Base-by-base conservation (phyloP, 306 rosid species). In the Myrica gale region DNA sequence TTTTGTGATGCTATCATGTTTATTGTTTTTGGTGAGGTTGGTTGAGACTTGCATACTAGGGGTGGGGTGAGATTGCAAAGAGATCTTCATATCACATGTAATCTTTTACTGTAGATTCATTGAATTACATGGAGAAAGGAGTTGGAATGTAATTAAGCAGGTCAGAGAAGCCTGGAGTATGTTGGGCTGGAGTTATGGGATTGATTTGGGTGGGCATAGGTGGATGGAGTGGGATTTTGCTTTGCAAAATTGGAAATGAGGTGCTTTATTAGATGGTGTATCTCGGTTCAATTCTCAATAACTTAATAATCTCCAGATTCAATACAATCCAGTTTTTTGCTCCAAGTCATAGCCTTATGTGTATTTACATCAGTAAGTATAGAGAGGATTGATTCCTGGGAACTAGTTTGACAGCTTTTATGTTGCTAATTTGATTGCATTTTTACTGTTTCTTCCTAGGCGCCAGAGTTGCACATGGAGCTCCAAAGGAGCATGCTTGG, bases 401-500 rank as follows among this genome's bases (percentile, higher is more conserved):
- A 2, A 39, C 16, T 39, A 39, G 45, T 9, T 63, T 63, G 3
- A 63, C 37, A 23, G 41, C 1, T 23, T 58, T 62, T 17, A 62
- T 20, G 16, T 62, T 2, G 12, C 9, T 62, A 9, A 12, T 6
- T 3, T 39, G 69, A 63, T 63, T 63, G 21, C 0, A 6, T 55
- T 79, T 56, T 65, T 13, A 13, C 17, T 62, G 15, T 78, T 73
- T 65, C 46, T 60, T 67, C 56, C 1, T 61, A 93, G 96, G 96
- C 95, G 16, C 88, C 93, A 2, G 90, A 85, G 45, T 83, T 93
- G 81, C 95, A 93, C 87, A 75, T 78, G 82, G 92, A 93, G 85
- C 73, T 93, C 82, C 96, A 89, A 77, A 93, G 79, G 83, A 79
- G 71, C 46, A 90, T 85, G 68, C 74, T 83, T 72, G 85, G 80